phyloP scores from a whole-genome alignment of 2,329 filamentous ascomycete species.

The Pseudogymnoascus sp. region DNA sequence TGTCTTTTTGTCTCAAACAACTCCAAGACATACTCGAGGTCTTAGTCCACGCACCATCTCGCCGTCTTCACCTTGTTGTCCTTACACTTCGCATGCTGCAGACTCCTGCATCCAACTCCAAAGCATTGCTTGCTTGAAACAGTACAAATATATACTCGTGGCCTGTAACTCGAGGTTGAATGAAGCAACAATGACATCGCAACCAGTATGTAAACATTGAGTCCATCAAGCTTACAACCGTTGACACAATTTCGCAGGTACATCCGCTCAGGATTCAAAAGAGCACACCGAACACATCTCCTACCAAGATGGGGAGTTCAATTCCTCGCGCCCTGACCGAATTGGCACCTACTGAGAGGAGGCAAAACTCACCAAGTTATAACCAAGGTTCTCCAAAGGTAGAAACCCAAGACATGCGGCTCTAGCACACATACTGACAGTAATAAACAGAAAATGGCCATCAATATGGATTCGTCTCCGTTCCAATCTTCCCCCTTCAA shows the following conservation, averaged over 20 bases:
- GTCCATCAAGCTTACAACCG: background rate
- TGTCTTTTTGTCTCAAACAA: conserved; percentile 3
- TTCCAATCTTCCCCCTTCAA: conserved; percentile 75
- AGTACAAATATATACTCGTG: conserved; percentile 3
- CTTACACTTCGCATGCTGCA: conserved; percentile 3
- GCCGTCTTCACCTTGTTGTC: conserved; percentile 4
- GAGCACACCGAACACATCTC: conserved; percentile 48
- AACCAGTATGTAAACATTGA: conserved; percentile 8
- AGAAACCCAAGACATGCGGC: conserved; percentile 24
- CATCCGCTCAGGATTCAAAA: conserved; percentile 76
- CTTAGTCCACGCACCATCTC: background rate
- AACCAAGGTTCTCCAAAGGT: conserved; percentile 63
- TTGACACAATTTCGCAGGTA: conserved; percentile 39
- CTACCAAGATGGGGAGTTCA: conserved; percentile 45
- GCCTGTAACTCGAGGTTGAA: background rate
- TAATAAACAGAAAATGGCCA: conserved; percentile 51
- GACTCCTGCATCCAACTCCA: background rate
- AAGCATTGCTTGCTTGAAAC: background rate
- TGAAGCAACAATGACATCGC: conserved; percentile 11
- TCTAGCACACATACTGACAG: conserved; percentile 8
- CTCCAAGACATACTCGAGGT: conserved; percentile 4
- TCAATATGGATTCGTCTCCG: conserved; percentile 68
- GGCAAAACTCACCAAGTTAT: conserved; percentile 89
- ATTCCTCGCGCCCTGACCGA: conserved; percentile 74
- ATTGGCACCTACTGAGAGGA: conserved; percentile 74